phyloP scores from a whole-genome alignment of 176 grass and related monocot species.

The Puccinellia tenuiflora region DNA sequence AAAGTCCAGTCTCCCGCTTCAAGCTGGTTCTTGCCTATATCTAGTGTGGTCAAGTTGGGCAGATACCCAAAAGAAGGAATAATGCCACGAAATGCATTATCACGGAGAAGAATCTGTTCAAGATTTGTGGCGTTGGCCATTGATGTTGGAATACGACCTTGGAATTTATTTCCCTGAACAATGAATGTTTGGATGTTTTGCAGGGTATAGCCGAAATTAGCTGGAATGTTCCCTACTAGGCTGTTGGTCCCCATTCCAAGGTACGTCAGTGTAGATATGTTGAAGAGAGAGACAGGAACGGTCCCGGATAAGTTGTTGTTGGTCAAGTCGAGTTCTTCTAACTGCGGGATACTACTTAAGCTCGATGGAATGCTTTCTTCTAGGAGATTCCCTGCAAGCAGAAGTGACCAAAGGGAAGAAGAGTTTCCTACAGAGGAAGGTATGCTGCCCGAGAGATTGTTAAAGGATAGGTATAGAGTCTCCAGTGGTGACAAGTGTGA shows the following conservation, averaged over 20 bases:
- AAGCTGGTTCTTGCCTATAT: constrained; percentile 15
- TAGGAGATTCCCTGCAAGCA: too few species aligned
- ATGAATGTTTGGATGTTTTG: constrained; percentile 15
- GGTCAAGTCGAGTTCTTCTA: too few species aligned
- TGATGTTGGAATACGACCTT: constrained; percentile 16
- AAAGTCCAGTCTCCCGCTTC: constrained; percentile 46
- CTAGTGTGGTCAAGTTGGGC: not conserved
- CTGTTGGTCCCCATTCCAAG: not conserved
- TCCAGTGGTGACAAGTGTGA: too few species aligned
- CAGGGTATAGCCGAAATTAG: constrained; percentile 3
- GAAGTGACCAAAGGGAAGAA: not conserved
- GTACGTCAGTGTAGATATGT: constrained; percentile 20
- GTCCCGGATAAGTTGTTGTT: not conserved
- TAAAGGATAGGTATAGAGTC: too few species aligned
- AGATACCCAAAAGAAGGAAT: constrained; percentile 20
- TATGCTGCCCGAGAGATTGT: constrained; percentile 24
- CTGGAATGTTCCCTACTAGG: constrained; percentile 14
- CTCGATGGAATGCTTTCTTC: too few species aligned
- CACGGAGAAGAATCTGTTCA: not conserved
- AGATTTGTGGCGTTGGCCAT: constrained; percentile 7
- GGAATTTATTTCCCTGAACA: constrained; percentile 11
- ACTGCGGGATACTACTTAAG: too few species aligned
- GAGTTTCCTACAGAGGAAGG: constrained; percentile 35
- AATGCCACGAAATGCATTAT: constrained; percentile 20
- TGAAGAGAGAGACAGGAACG: constrained; percentile 31